Conservation (phyloP, 208 protist genomes). For the Histomonas meleagridis region DNA sequence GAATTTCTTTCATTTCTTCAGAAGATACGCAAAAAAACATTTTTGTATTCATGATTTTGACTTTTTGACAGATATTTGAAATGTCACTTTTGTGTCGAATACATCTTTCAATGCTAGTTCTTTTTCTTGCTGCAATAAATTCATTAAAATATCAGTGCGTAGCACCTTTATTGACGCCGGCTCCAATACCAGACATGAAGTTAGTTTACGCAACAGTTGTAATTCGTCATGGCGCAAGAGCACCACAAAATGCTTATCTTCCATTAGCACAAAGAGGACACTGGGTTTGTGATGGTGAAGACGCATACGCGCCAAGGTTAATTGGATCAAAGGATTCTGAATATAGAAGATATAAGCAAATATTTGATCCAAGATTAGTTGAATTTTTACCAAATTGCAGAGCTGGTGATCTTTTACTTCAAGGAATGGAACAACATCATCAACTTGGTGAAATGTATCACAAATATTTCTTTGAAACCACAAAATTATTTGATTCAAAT, state of each 20-base stretch:
- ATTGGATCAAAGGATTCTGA: not conserved
- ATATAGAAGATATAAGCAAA: not conserved
- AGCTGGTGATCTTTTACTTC: not conserved
- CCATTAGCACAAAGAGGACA: not conserved
- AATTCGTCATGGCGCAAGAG: not conserved
- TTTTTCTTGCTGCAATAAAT: not conserved
- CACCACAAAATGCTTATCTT: not conserved
- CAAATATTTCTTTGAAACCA: not conserved
- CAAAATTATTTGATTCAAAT: not conserved
- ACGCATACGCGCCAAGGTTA: not conserved
- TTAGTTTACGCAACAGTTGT: not conserved
- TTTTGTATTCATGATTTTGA: too few species aligned
- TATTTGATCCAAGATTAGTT: not conserved
- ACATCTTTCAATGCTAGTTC: not conserved
- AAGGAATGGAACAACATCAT: slow-evolving; percentile 7
- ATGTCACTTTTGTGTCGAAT: too few species aligned
- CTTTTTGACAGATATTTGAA: too few species aligned
- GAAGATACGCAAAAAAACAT: too few species aligned
- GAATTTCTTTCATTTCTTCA: too few species aligned
- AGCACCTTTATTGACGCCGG: not conserved
- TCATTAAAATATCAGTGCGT: not conserved
- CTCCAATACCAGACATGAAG: not conserved
- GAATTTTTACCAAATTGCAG: slow-evolving; percentile 23
- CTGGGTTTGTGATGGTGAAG: not conserved
- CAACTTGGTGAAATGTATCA: not conserved